A percentile compares a stretch with the other conserved stretches of the same genome.
These are phyloP conservation scores for Talaromyces amestolkiae DNA, from an alignment of 2,329 filamentous ascomycete genomes.

Conservation along the genomic window DNA sequence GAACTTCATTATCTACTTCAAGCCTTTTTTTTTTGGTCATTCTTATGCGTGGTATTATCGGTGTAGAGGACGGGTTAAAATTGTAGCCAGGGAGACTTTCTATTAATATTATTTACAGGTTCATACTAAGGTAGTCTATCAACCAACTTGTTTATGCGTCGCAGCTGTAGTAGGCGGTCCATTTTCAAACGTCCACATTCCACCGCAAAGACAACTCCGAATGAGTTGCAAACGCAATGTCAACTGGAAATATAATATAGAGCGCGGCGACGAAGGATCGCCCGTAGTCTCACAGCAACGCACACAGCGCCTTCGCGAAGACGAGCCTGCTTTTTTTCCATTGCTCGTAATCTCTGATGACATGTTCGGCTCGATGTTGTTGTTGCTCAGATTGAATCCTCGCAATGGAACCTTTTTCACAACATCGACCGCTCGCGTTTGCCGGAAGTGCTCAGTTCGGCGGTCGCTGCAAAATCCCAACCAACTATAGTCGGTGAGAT, in stretches of 20 bases:
- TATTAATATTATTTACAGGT: background rate
- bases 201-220: slow-evolving; percentile 41
- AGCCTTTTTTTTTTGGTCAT: too few species aligned
- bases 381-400: slow-evolving; percentile 20
- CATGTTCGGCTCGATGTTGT: background rate
- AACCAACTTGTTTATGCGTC: slow-evolving; percentile 26
- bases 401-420: slow-evolving; percentile 50
- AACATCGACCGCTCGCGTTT: slow-evolving; percentile 59
- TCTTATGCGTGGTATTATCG: background rate
- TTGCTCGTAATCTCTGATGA: background rate
- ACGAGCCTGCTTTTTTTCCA: slow-evolving; percentile 8
- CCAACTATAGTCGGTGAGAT: slow-evolving; percentile 69
- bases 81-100: background rate
- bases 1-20: background rate
- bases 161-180: slow-evolving; percentile 25
- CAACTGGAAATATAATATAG: slow-evolving; percentile 37
- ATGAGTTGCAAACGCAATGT: slow-evolving; percentile 38
- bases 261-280: slow-evolving; percentile 49
- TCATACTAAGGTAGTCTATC: background rate
- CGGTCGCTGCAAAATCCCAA: slow-evolving; percentile 64
- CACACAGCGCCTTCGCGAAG: slow-evolving; percentile 52
- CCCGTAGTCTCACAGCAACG: slow-evolving; percentile 67
- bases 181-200: slow-evolving; percentile 39
- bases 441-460: slow-evolving; percentile 58
- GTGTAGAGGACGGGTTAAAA: background rate